These are phyloP conservation scores for Medicago lupulina DNA, from an alignment of 306 rosid genomes.

Conservation along the genomic window DNA sequence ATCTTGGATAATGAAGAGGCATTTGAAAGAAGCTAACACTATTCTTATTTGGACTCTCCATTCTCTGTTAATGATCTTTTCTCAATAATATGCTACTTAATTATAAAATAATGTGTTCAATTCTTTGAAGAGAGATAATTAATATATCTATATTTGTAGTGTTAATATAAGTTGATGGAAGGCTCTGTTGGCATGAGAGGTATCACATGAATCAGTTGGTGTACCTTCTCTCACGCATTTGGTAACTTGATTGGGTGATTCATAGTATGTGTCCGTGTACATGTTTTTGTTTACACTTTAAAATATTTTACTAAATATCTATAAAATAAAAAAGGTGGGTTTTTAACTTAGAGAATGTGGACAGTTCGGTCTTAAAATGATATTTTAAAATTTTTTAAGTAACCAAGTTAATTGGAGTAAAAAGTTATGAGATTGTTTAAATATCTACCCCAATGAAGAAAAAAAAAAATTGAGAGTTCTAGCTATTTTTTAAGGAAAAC, in stretches of 20 bases:
- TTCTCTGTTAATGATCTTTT: neutral
- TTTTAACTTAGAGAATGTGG: no score
- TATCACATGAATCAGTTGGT: constrained; percentile 72
- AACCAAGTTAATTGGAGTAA: no score
- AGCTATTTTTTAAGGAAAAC: no score
- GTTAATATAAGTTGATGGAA: constrained; percentile 35
- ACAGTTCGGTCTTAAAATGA: no score
- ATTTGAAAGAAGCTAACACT: constrained; percentile 61
- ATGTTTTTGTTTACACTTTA: no score
- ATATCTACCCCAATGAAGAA: no score
- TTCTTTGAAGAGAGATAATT: neutral
- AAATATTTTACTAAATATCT: no score
- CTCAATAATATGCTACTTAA: neutral
- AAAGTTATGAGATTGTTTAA: no score
- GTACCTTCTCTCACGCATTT: constrained; percentile 58
- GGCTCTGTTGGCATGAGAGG: constrained; percentile 52
- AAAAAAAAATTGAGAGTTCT: no score
- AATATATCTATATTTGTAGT: constrained; percentile 1
- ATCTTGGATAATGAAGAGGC: constrained; percentile 86
- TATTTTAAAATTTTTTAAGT: no score
- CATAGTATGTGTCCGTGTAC: constrained; percentile 4
- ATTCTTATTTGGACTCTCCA: constrained; percentile 51
- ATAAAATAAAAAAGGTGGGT: no score
- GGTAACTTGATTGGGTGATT: constrained; percentile 1
- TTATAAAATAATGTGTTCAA: neutral